Conservation (phyloP, 1,139 yeast genomes). For the Zygosaccharomyces sapae region DNA sequence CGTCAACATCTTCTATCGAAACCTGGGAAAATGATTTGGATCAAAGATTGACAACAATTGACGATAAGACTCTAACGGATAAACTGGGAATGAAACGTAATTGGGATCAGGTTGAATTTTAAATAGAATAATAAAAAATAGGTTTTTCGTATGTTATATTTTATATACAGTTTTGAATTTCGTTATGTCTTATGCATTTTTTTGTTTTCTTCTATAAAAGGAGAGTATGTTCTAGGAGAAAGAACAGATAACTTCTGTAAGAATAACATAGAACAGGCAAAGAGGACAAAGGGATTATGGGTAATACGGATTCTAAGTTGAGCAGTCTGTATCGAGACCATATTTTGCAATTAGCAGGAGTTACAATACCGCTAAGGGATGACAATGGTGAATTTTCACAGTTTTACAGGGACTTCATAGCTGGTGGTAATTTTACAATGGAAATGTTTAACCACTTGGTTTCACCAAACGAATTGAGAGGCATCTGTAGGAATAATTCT, state of each 20-base stretch:
- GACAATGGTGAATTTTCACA: slow-evolving; percentile 10
- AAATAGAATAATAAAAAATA: background rate
- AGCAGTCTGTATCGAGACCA: slow-evolving; percentile 52
- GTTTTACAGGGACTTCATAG: slow-evolving; percentile 20
- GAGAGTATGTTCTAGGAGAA: background rate
- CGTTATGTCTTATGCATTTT: background rate
- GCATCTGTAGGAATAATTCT: slow-evolving; percentile 54
- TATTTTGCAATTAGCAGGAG: slow-evolving; percentile 55
- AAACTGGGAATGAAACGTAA: slow-evolving; percentile 27
- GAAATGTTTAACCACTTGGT: slow-evolving; percentile 41
- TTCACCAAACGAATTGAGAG: slow-evolving; percentile 54
- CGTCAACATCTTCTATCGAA: slow-evolving; percentile 22
- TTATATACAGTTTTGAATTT: slow-evolving; percentile 1
- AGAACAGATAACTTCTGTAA: background rate
- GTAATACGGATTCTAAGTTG: slow-evolving; percentile 63
- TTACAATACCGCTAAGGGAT: slow-evolving; percentile 17
- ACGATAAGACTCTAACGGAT: slow-evolving; percentile 30
- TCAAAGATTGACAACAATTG: slow-evolving; percentile 40
- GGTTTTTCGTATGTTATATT: background rate
- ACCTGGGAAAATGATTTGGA: slow-evolving; percentile 35
- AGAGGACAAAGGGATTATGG: slow-evolving; percentile 44
- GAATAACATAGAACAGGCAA: background rate
- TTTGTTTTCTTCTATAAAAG: background rate
- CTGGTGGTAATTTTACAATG: slow-evolving; percentile 17
- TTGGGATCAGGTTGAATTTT: slow-evolving; percentile 18